A percentile compares a stretch with the other conserved stretches of the same genome.
These are phyloP conservation scores for Magnaporthiopsis incrustans DNA, from an alignment of 2,329 filamentous ascomycete species.

Conservation along the genomic window DNA sequence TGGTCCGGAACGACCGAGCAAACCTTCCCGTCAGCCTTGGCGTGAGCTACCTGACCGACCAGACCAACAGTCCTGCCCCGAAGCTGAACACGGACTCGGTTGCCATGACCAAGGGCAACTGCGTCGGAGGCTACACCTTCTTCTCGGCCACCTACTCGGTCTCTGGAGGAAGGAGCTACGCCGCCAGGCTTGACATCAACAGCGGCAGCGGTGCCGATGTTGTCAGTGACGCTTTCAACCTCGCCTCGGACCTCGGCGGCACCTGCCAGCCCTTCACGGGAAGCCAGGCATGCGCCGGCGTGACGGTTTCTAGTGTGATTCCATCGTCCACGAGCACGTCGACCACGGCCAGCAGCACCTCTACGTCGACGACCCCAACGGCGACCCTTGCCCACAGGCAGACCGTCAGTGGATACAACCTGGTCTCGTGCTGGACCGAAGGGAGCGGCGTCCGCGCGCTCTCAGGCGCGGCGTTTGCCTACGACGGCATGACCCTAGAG, in stretches of 20 bases:
- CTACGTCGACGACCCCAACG: slow-evolving; percentile 16
- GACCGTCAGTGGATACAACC: slow-evolving; percentile 33
- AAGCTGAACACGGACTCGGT: slow-evolving; percentile 28
- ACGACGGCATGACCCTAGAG: slow-evolving; percentile 42
- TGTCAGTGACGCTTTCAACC: slow-evolving; percentile 40
- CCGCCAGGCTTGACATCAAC: slow-evolving; percentile 37
- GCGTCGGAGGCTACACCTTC: slow-evolving; percentile 40
- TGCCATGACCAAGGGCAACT: slow-evolving; percentile 32
- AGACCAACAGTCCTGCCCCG: slow-evolving; percentile 34
- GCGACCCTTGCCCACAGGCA: slow-evolving; percentile 28
- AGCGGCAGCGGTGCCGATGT: slow-evolving; percentile 27
- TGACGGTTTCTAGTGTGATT: slow-evolving; percentile 14
- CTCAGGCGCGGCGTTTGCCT: slow-evolving; percentile 28
- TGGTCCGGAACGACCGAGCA: slow-evolving; percentile 40
- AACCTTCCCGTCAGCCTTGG: slow-evolving; percentile 31
- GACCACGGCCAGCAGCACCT: slow-evolving; percentile 13
- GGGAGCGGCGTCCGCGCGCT: slow-evolving; percentile 35
- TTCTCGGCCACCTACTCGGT: slow-evolving; percentile 35
- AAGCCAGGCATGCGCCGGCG: slow-evolving; percentile 21
- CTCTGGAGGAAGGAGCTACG: slow-evolving; percentile 33
- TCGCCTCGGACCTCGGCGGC: slow-evolving; percentile 33
- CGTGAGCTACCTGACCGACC: slow-evolving; percentile 35
- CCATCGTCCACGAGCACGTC: slow-evolving; percentile 17
- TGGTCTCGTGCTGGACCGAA: slow-evolving; percentile 43
- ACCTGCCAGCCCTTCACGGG: slow-evolving; percentile 34